Evolutionary conservation across 1,284 basidiomycete species (phyloP).

Genomic region (Trichosporon asahii): DNA sequence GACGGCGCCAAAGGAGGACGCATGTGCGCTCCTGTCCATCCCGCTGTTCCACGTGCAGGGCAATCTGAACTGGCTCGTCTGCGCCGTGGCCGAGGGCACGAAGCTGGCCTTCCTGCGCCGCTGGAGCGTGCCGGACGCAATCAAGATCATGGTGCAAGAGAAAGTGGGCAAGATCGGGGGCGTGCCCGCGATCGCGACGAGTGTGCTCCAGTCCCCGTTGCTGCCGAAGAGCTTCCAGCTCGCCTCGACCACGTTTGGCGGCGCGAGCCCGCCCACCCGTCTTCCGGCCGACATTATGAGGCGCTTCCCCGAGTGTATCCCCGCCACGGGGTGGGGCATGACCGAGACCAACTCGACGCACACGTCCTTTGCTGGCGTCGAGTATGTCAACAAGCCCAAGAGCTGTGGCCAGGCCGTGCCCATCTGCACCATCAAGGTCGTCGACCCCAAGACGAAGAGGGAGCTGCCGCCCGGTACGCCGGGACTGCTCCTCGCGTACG

Average conservation of each 20-base stretch:
- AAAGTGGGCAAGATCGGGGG: slow-evolving; percentile 43
- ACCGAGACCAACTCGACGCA: slow-evolving; percentile 46
- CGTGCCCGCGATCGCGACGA: slow-evolving; percentile 42
- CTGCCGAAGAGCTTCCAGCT: slow-evolving; percentile 31
- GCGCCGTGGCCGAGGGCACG: slow-evolving; percentile 40
- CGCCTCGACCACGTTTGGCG: slow-evolving; percentile 43
- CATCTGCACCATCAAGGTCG: slow-evolving; percentile 36
- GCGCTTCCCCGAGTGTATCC: slow-evolving; percentile 24
- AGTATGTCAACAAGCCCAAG: slow-evolving; percentile 33
- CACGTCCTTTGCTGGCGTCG: slow-evolving; percentile 36
- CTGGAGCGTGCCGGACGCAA: slow-evolving; percentile 39
- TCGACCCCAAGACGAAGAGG: slow-evolving; percentile 32
- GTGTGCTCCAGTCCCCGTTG: slow-evolving; percentile 37
- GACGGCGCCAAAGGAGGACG: slow-evolving; percentile 24
- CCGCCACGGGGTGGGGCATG: slow-evolving; percentile 40
- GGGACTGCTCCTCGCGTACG: slow-evolving; percentile 38
- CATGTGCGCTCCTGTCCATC: slow-evolving; percentile 40
- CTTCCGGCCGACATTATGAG: slow-evolving; percentile 36
- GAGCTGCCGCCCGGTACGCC: slow-evolving; percentile 26
- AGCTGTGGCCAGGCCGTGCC: slow-evolving; percentile 35
- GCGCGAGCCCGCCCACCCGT: slow-evolving; percentile 39
- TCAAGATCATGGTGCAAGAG: slow-evolving; percentile 35
- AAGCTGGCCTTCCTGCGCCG: slow-evolving; percentile 39
- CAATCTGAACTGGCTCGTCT: slow-evolving; percentile 43
- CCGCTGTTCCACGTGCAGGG: slow-evolving; percentile 50